Percentiles rank a stretch among this genome's conserved stretches.
Conservation (phyloP, 306 rosid genomes). For the Sechiopsis laciniata region DNA sequence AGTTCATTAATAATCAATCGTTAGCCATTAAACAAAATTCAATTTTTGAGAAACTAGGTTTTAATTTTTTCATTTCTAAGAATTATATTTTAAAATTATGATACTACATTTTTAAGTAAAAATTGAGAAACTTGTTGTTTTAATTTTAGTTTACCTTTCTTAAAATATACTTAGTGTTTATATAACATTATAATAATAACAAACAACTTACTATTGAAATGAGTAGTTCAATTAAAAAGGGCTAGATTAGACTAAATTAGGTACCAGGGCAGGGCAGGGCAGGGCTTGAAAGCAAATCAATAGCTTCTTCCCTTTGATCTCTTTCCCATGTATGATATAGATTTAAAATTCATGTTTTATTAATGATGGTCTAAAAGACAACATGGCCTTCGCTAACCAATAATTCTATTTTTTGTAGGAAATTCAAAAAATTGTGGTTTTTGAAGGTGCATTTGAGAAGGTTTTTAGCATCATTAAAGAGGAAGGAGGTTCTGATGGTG, state of each 20-base stretch:
- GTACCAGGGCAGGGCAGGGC: background rate
- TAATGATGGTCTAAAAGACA: background rate
- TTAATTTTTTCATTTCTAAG: background rate
- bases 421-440: conserved; percentile 92
- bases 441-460: conserved; percentile 95
- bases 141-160: background rate
- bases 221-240: conserved; percentile 8
- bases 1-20: background rate
- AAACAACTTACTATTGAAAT: background rate
- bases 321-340: background rate
- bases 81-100: background rate
- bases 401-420: conserved; percentile 43
- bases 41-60: background rate
- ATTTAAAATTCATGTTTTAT: background rate
- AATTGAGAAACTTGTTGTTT: background rate
- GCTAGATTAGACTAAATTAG: background rate
- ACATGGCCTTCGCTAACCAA: conserved; percentile 18
- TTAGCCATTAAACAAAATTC: background rate
- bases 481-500: conserved; percentile 95
- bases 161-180: background rate
- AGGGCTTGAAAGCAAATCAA: background rate
- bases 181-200: background rate
- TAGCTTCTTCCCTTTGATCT: conserved; percentile 12
- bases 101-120: background rate
- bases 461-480: conserved; percentile 82